Evolutionary conservation across 495 filamentous ascomycete genomes (phyloP).

Genomic region (Clavariopsis aquatica): DNA sequence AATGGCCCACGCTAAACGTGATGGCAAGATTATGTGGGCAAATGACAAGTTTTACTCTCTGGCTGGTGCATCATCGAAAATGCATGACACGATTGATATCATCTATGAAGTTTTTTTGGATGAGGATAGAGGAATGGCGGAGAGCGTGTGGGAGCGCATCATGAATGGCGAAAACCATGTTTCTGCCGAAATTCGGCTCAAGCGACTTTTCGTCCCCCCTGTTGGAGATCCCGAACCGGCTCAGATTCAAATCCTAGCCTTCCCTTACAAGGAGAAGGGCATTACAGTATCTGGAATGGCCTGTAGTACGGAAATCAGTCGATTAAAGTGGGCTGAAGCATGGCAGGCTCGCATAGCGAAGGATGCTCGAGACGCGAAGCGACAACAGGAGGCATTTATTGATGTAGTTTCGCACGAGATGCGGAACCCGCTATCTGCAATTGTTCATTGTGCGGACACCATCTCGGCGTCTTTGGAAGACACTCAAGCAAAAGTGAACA

Average conservation of each 20-base stretch:
- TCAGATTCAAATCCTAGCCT: not conserved
- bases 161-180: not conserved
- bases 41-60: constrained; percentile 1
- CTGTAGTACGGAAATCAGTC: not conserved
- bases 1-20: not conserved
- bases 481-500: not conserved
- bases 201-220: constrained; percentile 1
- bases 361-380: not conserved
- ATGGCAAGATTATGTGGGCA: not conserved
- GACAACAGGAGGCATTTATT: not conserved
- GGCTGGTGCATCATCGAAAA: not conserved
- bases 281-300: constrained; percentile 3
- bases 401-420: not conserved
- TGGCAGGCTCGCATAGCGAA: not conserved
- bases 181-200: not conserved
- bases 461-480: not conserved
- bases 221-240: not conserved
- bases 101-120: constrained; percentile 2
- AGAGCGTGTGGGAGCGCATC: not conserved
- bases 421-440: not conserved
- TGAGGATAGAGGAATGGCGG: not conserved
- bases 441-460: not conserved
- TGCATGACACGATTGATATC: not conserved
- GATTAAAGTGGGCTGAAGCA: not conserved
- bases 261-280: not conserved